Base-by-base conservation (phyloP, 2,329 filamentous ascomycete genomes). In the Diplodia seriata region DNA sequence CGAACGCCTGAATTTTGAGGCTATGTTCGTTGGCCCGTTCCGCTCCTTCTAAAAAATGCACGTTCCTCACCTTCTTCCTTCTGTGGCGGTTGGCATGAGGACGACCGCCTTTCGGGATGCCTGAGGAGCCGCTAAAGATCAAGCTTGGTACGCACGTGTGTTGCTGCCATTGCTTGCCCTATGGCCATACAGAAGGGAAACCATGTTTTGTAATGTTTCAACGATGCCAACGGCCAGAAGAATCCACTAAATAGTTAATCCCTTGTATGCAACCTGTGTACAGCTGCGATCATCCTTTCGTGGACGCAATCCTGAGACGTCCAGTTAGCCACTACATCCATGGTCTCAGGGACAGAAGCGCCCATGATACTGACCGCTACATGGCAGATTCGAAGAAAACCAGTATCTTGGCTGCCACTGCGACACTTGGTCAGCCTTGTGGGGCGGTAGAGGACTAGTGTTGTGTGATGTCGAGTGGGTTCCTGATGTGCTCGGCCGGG, bases 51-150 rank as follows among this genome's bases (percentile, higher is more conserved):
- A 20, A 47, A 47, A 47, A 47, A 47, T 9, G 43, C 43, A 47
- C 43, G 43, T 47, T 47, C 43, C 43, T n/a, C n/a, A 47, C 43
- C 43, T 47, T 47, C 43, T 47, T 47, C 43, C 43, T 47, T 47
- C 43, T 47, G 18, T 20, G 43, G 18, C 20, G 43, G 3, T 18
- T 47, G 7, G 18, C 14, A 20, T 47, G 9, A 47, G 43, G 43
- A 47, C 8, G 43, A 47, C 43, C 43, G 43, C 43, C 43, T 47
- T 47, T 20, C n/a, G 43, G 43, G 43, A 20, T 47, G 43, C n/a
- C 43, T 47, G 18, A 47, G 14, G 43, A 47, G 43, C n/a, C 43
- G 43, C 43, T 47, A 4, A 20, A 9, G n/a, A 47, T 33, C 26
- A 26, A 26, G 26, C 8, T 8, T 47, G 18, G 43, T 20, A 20